These are phyloP conservation scores for Penicillium coprophilum DNA, from an alignment of 495 filamentous ascomycete species.

Conservation along the genomic window DNA sequence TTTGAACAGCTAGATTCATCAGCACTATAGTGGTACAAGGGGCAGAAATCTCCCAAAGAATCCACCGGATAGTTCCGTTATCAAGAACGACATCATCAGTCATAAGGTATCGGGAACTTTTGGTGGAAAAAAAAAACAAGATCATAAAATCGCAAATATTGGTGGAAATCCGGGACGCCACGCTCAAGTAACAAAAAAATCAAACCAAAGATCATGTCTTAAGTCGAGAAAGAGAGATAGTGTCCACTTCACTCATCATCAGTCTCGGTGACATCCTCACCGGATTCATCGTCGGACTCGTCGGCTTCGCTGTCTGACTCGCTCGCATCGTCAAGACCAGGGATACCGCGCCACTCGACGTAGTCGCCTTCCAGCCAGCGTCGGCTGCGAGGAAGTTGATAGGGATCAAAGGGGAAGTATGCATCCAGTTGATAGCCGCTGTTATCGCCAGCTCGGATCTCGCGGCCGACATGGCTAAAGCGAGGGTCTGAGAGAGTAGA, in stretches of 20 bases:
- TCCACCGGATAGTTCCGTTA: constrained; percentile 10
- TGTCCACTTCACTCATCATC: constrained; percentile 35
- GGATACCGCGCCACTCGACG: constrained; percentile 75
- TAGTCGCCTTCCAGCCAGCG: constrained; percentile 86
- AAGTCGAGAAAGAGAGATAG: constrained; percentile 2
- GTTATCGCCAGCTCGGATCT: constrained; percentile 60
- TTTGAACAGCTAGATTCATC: constrained; percentile 13
- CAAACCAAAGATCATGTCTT: constrained; percentile 2
- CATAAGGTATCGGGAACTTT: constrained; percentile 28
- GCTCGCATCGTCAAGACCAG: constrained; percentile 65
- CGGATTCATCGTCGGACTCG: constrained; percentile 31
- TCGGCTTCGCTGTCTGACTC: constrained; percentile 49
- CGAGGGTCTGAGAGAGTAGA: constrained; percentile 31
- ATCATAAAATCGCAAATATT: constrained; percentile 10
- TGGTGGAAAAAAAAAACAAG: constrained; percentile 14
- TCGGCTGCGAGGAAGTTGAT: constrained; percentile 79
- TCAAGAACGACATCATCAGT: constrained; percentile 21
- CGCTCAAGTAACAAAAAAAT: constrained; percentile 24
- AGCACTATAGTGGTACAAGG: constrained; percentile 8
- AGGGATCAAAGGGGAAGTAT: constrained; percentile 97
- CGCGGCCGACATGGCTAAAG: constrained; percentile 55
- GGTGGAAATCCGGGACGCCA: constrained; percentile 22
- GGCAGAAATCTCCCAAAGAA: constrained; percentile 9
- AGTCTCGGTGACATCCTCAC: constrained; percentile 38
- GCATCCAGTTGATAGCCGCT: constrained; percentile 80